Evolutionary conservation across 2,329 filamentous ascomycete species (phyloP).

Genomic region (Pezicula rhizophila): DNA sequence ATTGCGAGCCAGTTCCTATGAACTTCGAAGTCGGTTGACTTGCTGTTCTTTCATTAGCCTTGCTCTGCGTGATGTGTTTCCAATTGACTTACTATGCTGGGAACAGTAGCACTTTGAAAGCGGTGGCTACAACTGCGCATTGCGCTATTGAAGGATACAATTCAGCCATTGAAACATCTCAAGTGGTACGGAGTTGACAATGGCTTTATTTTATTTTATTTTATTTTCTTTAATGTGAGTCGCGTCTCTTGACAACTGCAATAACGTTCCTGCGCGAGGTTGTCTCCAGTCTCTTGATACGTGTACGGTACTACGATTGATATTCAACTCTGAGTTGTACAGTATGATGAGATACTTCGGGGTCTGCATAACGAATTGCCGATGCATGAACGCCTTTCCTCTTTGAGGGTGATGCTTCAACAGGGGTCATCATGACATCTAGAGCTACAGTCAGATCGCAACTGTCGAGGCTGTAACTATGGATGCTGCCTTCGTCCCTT

Average conservation of each 20-base stretch:
- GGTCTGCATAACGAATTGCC: no score
- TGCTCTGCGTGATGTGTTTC: not conserved
- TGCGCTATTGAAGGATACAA: constrained; percentile 82
- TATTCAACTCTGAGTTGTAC: no score
- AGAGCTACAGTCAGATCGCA: not conserved
- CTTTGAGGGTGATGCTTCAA: not conserved
- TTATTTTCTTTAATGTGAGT: no score
- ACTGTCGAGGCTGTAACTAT: constrained; percentile 10
- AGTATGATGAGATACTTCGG: no score
- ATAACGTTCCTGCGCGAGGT: no score
- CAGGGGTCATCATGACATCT: not conserved
- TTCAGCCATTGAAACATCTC: constrained; percentile 59
- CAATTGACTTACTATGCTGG: constrained; percentile 74
- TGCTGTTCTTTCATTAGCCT: constrained; percentile 48
- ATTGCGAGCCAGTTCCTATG: constrained; percentile 98
- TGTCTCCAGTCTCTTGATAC: no score
- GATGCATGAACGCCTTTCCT: not conserved
- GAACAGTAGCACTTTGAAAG: constrained; percentile 87
- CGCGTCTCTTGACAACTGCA: no score
- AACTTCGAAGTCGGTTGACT: constrained; percentile 98
- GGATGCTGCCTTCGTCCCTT: constrained; percentile 32
- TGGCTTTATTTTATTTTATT: no score
- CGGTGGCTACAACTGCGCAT: constrained; percentile 78
- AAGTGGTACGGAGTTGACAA: not conserved
- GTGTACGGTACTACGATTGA: no score